Conservation (phyloP, 805 yeast genomes). For the Yarrowia phangngaensis region DNA sequence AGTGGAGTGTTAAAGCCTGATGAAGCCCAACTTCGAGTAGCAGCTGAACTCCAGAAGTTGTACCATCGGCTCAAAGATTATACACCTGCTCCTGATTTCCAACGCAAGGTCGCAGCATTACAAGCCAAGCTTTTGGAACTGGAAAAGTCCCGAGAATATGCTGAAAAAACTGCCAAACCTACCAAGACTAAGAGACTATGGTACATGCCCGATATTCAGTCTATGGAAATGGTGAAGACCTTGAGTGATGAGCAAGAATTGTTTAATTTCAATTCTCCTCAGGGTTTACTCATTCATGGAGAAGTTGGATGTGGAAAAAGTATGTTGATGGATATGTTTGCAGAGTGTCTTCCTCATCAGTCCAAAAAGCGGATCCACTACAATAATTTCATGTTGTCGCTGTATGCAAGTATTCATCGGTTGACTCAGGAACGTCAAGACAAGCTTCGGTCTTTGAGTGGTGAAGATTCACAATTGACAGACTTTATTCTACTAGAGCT, state of each 20-base stretch:
- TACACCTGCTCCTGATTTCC: constrained; percentile 50
- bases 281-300: constrained; percentile 54
- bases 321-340: constrained; percentile 69
- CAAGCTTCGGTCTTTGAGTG: constrained; percentile 40
- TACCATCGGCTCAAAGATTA: constrained; percentile 59
- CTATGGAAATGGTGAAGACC: constrained; percentile 46
- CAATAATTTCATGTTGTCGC: constrained; percentile 65
- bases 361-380: constrained; percentile 70
- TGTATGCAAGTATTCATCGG: constrained; percentile 57
- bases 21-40: constrained; percentile 57
- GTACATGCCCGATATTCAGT: constrained; percentile 30
- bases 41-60: constrained; percentile 57
- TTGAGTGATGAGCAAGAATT: constrained; percentile 62
- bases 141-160: constrained; percentile 25
- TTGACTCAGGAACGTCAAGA: constrained; percentile 47
- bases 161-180: constrained; percentile 20
- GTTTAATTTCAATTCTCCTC: constrained; percentile 53
- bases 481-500: constrained; percentile 64
- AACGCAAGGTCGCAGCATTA: constrained; percentile 44
- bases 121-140: constrained; percentile 39
- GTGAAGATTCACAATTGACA: no score
- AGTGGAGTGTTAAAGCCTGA: constrained; percentile 54
- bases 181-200: constrained; percentile 28
- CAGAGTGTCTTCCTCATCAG: constrained; percentile 57
- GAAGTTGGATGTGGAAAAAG: constrained; percentile 66